Base-by-base conservation (phyloP, 2,329 filamentous ascomycete species). In the Cadophora gregata region DNA sequence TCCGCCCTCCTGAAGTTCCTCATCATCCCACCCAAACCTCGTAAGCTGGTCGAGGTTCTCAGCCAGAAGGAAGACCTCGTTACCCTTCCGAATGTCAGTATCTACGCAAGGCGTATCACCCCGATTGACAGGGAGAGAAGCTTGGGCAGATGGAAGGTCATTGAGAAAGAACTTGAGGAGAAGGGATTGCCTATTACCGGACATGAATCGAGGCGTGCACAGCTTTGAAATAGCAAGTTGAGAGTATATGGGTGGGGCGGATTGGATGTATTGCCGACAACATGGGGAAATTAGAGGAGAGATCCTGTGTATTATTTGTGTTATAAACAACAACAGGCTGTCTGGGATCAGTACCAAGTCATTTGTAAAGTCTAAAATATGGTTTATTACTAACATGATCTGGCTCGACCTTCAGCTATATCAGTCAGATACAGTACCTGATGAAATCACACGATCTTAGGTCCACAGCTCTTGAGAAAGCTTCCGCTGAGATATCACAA, bases 91-190 rank as follows among this genome's bases (percentile, higher is more conserved):
- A 97, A 97, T 75, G 89, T 97, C 51, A 84, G 84, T 72, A 80
- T 97, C 25, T 85, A 86, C 72, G 77, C 79, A 29, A 84, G 84
- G 71, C 88, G 89, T 73, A 81, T 92, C 67, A 93, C 88, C 8
- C 85, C 88, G 10, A 87, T 91, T 38, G 86, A 95, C 77, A 88
- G 87, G 77, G 91, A 95, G 79, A 87, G 85, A 73, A 83, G 86
- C 59, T 77, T 92, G 50, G 93, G 93, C 31, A 84, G 92, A 74
- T 92, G 90, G 87, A 96, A 96, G 86, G 78, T 93, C 59, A 92
- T 95, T 74, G 85, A 91, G 77, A 81, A 88, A 74, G 90, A 93
- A 79, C 81, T 95, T 69, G 80, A 80, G 74, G 83, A 85, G 76
- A 82, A 89, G 64, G 85, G 84, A 19, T 77, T 94, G 71, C 87